Evolutionary conservation across 768 basidiomycete genomes (phyloP).

Genomic region (Calocybe gangraenosa): DNA sequence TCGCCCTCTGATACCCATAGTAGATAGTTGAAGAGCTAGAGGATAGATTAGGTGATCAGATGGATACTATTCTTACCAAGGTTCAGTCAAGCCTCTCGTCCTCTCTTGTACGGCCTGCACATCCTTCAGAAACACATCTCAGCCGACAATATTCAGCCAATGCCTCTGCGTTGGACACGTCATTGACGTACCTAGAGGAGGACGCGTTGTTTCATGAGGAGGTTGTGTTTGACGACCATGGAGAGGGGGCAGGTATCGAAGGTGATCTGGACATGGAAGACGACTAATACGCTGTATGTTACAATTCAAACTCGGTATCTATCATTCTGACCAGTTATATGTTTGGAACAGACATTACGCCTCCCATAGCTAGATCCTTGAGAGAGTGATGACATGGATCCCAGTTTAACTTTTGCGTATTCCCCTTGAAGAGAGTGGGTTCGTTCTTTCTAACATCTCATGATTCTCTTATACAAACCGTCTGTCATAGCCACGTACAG

Average conservation of each 20-base stretch:
- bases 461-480: no score
- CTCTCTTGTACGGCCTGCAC: constrained; percentile 20
- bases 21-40: constrained; percentile 93
- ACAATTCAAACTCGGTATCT: no score
- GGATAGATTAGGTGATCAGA: constrained; percentile 68
- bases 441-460: no score
- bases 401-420: no score
- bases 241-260: constrained; percentile 63
- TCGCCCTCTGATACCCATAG: not conserved
- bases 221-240: constrained; percentile 59
- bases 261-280: constrained; percentile 71
- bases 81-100: constrained; percentile 38
- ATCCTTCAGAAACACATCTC: constrained; percentile 5
- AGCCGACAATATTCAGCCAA: not conserved
- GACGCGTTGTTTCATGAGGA: constrained; percentile 40
- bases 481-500: no score
- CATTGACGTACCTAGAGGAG: constrained; percentile 11
- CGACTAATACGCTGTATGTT: constrained; percentile 26
- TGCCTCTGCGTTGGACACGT: not conserved
- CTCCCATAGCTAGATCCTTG: no score
- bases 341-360: no score
- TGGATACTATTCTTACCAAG: constrained; percentile 58
- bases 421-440: no score
- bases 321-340: no score
- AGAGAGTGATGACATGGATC: no score